A percentile compares a stretch with the other conserved stretches of the same genome.
phyloP scores from a whole-genome alignment of 768 basidiomycete genomes.

The Tubosaeta sp. region DNA sequence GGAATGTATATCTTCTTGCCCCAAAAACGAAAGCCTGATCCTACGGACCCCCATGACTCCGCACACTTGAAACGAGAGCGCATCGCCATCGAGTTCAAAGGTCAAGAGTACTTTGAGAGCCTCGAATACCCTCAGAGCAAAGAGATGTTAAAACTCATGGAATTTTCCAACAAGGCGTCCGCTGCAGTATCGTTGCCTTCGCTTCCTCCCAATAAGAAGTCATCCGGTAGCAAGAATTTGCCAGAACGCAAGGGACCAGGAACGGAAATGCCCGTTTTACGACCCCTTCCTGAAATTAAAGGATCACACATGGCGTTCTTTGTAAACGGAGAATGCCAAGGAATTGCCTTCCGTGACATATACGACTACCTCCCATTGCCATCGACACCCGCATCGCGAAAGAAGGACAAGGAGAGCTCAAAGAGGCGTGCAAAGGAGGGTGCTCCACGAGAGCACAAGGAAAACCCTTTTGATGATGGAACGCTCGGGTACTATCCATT shows the following conservation, averaged over 20 bases:
- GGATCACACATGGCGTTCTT: slow-evolving; percentile 84
- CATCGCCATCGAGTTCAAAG: slow-evolving; percentile 91
- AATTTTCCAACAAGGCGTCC: slow-evolving; percentile 59
- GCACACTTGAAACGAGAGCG: slow-evolving; percentile 84
- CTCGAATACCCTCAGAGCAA: slow-evolving; percentile 84
- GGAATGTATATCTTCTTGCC: slow-evolving; percentile 94
- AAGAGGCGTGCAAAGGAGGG: slow-evolving; percentile 61
- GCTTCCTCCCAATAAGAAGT: slow-evolving; percentile 53
- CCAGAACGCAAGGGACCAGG: slow-evolving; percentile 48
- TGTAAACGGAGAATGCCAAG: slow-evolving; percentile 83
- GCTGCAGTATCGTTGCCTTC: slow-evolving; percentile 55
- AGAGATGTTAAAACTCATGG: slow-evolving; percentile 90
- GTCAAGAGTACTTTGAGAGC: slow-evolving; percentile 95
- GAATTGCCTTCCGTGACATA: slow-evolving; percentile 79
- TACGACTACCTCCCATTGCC: slow-evolving; percentile 88
- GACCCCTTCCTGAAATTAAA: slow-evolving; percentile 64
- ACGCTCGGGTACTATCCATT: slow-evolving; percentile 94
- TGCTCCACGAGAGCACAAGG: slow-evolving; percentile 64
- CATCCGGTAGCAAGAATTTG: slow-evolving; percentile 61
- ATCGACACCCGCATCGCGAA: slow-evolving; percentile 50
- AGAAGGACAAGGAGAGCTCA: slow-evolving; percentile 52
- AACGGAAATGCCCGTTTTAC: slow-evolving; percentile 40
- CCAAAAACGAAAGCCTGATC: slow-evolving; percentile 50
- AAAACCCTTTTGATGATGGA: slow-evolving; percentile 91
- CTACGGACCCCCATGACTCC: slow-evolving; percentile 70